Base-by-base conservation (phyloP, 441 rosid genomes). In the Erodium texanum region DNA sequence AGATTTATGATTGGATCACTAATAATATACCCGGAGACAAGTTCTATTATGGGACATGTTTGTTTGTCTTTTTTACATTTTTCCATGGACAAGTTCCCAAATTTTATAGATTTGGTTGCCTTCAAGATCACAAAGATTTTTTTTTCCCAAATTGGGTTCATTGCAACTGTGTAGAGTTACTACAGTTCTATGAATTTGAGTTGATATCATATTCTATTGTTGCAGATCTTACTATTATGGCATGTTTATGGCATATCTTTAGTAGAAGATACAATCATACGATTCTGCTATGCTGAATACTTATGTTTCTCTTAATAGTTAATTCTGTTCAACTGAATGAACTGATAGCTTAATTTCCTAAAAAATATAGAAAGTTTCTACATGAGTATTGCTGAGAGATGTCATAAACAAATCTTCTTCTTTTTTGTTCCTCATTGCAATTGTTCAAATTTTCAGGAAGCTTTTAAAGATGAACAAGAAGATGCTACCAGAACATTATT, bases 371-470 rank as follows among this genome's bases (percentile, higher is more conserved):
- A n/a, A 18, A 54, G 23, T 50, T 18, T 54, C 10, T 54, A 4
- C 20, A 5, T 11, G n/a, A 54, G 9, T 10, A 16, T 54, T 54
- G 22, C 4, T 16, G 9, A 16, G 20, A n/a, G 9, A 16, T 54
- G 23, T 54, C 22, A 16, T 18, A 19, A 18, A 18, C 22, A 54
- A 54, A 18, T 23, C n/a, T 12, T 48, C 24, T 4, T 34, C 8
- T n/a, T 27, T 41, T n/a, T n/a, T n/a, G n/a, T n/a, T n/a, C n/a
- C 59, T 5, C 59, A 73, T 67, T 64, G 61, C 20, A 16, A 54
- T 54, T 54, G 61, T 54, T 29, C 63, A n/a, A 34, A 5, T 19
- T 68, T 74, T 66, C 77, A 87, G 94, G 93, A 83, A 19, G 18
- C 66, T 4, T 50, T 19, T 23, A 85, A 69, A 62, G 84, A 75